phyloP scores from a whole-genome alignment of 2,329 filamentous ascomycete genomes.

The Ceratocystis cubensis region DNA sequence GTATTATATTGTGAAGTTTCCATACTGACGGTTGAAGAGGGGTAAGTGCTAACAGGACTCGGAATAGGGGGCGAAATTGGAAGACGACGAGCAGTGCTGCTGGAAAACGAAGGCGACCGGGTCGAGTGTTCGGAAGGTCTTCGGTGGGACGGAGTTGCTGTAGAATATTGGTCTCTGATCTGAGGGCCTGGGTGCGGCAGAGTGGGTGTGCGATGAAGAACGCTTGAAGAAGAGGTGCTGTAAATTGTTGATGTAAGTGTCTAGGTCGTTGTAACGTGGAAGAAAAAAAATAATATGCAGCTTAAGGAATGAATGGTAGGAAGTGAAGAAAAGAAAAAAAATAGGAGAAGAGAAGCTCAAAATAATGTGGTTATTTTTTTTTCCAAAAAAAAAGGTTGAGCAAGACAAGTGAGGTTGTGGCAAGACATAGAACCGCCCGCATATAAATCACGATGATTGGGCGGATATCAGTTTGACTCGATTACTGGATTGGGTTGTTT shows the following conservation, averaged over 20 bases:
- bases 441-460: constrained; percentile 11
- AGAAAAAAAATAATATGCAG: neutral
- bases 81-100: constrained; percentile 35
- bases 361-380: neutral
- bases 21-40: constrained; percentile 38
- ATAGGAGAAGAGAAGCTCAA: neutral
- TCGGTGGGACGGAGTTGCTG: constrained; percentile 39
- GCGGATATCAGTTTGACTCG: constrained; percentile 5
- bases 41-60: constrained; percentile 36
- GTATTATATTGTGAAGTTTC: constrained; percentile 33
- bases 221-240: constrained; percentile 40
- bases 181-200: constrained; percentile 40
- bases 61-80: constrained; percentile 40
- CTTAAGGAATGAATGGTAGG: constrained; percentile 4
- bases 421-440: constrained; percentile 8
- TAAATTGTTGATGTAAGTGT: constrained; percentile 32
- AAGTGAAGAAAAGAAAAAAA: neutral
- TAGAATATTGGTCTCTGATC: constrained; percentile 43
- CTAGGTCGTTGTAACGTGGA: constrained; percentile 16
- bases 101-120: constrained; percentile 41
- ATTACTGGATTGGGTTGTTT: constrained; percentile 10
- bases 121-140: constrained; percentile 37
- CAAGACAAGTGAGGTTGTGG: neutral
- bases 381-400: neutral
- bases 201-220: constrained; percentile 42